These are phyloP conservation scores for Metschnikowia bowlesiae DNA, from an alignment of 805 yeast species.

Conservation along the genomic window DNA sequence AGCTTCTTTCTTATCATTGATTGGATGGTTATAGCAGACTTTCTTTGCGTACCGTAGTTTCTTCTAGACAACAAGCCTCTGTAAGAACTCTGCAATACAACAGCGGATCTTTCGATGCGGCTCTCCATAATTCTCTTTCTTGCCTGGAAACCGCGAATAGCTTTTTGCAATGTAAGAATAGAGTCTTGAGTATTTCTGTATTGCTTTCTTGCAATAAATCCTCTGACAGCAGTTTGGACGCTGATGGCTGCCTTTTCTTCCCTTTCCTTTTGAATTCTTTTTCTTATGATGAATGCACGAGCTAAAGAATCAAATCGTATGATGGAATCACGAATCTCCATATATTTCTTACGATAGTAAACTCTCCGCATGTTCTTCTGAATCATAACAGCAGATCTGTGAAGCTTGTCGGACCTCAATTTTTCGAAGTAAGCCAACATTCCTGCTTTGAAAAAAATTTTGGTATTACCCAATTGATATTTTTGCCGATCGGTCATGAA, in stretches of 20 bases:
- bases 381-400: conserved; percentile 72
- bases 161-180: conserved; percentile 41
- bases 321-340: conserved; percentile 51
- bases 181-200: conserved; percentile 32
- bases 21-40: conserved; percentile 69
- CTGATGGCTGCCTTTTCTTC: conserved; percentile 59
- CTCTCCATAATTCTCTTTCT: conserved; percentile 49
- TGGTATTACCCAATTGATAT: conserved; percentile 88
- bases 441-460: conserved; percentile 95
- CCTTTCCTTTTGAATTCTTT: conserved; percentile 48
- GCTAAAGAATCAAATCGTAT: conserved; percentile 53
- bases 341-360: conserved; percentile 57
- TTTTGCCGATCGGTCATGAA: conserved; percentile 63
- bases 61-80: conserved; percentile 66
- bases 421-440: conserved; percentile 90
- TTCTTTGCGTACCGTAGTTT: conserved; percentile 41
- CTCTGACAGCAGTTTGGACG: conserved; percentile 68
- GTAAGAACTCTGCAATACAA: conserved; percentile 65
- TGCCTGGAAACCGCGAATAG: conserved; percentile 48
- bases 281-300: conserved; percentile 62
- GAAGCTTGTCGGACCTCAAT: conserved; percentile 72
- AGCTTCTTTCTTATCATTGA: conserved; percentile 68
- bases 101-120: conserved; percentile 60
- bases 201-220: conserved; percentile 43
- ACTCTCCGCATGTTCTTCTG: conserved; percentile 76